Evolutionary conservation across 345 rosid genomes (phyloP), one percentile per base, ranked within the genome.

Genomic region (Rhizophora apiculata): DNA sequence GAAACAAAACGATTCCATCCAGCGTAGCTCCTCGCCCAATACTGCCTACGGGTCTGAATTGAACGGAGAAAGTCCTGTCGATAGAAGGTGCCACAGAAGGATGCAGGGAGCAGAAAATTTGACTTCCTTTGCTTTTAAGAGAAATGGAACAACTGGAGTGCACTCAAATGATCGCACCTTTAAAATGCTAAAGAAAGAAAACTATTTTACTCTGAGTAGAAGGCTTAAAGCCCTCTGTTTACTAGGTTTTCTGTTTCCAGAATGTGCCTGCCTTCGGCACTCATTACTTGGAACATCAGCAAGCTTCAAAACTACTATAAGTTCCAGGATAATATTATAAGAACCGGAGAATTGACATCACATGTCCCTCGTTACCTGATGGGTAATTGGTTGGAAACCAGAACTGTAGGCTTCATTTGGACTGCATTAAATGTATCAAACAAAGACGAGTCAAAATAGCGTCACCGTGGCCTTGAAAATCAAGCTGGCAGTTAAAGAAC

Each of bases 321-420:
- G 63, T 37, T 61, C 70, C 57, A 53, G 57, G 22, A 68, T 7
- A 32, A 32, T 16, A 55, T 51, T 62, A 68, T 70, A 3, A 11
- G 13, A 4, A 39, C 2, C 48, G 2, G 76, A 70, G 76, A 72
- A 67, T 59, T 67, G 75, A 32, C 31, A 60, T 79, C 70, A 73
- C 87, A 60, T 78, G 90, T 87, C 88, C 79, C 85, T 75, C 74
- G 79, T 84, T 88, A 94, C 98, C 96, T 91, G 97, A 80, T 91
- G 96, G 34, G 96, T 89, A 84, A 88, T 94, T 72, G 98, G 97
- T 79, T 76, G 87, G 85, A 94, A 94, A 76, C 98, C 98, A 24
- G 96, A 74, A 85, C 95, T 94, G 72, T 94, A 91, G 62, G 98
- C 98, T 85, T 97, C 98, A 85, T 89, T 87, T 22, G 98, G 97